Evolutionary conservation across 768 basidiomycete genomes (phyloP).

Genomic region (Vararia minispora): DNA sequence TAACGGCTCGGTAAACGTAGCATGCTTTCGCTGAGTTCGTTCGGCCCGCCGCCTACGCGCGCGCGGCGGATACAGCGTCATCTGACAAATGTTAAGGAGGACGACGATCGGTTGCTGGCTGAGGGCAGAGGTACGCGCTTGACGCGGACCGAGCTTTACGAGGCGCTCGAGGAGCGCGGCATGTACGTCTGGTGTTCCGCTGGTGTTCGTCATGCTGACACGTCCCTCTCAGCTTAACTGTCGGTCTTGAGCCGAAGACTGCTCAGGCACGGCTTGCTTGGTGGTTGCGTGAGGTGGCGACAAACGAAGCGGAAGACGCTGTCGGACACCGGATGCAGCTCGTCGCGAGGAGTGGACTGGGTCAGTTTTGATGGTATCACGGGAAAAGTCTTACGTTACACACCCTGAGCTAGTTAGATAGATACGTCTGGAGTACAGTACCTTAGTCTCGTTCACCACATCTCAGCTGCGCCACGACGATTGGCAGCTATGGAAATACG

Average conservation of each 20-base stretch:
- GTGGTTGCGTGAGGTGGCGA: too few species aligned
- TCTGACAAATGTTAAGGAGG: constrained; percentile 33
- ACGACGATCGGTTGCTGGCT: constrained; percentile 50
- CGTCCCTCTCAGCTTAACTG: constrained; percentile 23
- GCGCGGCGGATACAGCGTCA: constrained; percentile 26
- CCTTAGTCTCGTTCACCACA: too few species aligned
- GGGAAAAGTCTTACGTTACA: too few species aligned
- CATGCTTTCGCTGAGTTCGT: constrained; percentile 26
- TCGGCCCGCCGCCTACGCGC: constrained; percentile 25
- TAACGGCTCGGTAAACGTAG: too few species aligned
- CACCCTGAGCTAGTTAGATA: too few species aligned
- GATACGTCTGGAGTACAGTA: too few species aligned
- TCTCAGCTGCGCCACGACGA: too few species aligned
- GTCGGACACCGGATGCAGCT: constrained; percentile 41
- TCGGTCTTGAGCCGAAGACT: constrained; percentile 27
- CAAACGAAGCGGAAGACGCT: constrained; percentile 30
- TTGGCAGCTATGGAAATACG: too few species aligned
- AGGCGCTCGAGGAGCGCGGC: constrained; percentile 67
- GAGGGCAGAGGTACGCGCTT: constrained; percentile 36
- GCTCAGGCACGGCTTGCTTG: constrained; percentile 42
- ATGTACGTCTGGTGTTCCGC: constrained; percentile 39
- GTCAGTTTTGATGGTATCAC: too few species aligned
- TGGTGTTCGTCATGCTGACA: neutral
- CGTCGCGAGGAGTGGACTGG: constrained; percentile 26
- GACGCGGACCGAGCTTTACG: constrained; percentile 41